phyloP scores from a whole-genome alignment of 73 alveolate species.

The Durusdinium trenchii region DNA sequence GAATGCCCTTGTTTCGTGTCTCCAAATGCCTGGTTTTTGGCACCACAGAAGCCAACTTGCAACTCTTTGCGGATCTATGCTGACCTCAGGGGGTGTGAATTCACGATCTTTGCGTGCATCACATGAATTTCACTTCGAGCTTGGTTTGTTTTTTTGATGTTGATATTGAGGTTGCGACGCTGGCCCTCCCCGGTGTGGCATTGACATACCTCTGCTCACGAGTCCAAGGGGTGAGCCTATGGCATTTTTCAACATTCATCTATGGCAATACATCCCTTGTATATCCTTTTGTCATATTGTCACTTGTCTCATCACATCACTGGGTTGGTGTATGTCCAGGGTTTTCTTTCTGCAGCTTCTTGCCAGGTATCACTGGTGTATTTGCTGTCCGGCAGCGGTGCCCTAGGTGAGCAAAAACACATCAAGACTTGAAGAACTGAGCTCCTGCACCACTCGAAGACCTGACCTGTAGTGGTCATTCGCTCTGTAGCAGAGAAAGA shows the following conservation, averaged over 20 bases:
- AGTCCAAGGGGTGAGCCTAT: conserved; percentile 43
- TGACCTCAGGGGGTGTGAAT: too few relatives aligned
- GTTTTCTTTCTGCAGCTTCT: neutral
- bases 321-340: neutral
- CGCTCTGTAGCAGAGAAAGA: too few relatives aligned
- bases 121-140: neutral
- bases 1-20: too few relatives aligned
- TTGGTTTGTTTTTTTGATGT: neutral
- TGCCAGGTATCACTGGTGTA: conserved; percentile 84
- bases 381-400: conserved; percentile 58
- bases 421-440: neutral
- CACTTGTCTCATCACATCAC: neutral
- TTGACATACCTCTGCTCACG: conserved; percentile 81
- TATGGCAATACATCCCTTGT: too few relatives aligned
- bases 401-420: neutral
- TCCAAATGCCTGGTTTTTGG: too few relatives aligned
- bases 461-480: too few relatives aligned
- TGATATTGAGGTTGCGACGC: conserved; percentile 48
- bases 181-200: conserved; percentile 79
- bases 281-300: too few relatives aligned
- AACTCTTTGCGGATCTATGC: too few relatives aligned
- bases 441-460: too few relatives aligned
- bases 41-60: too few relatives aligned
- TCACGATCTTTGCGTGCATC: too few relatives aligned
- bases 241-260: too few relatives aligned